Evolutionary conservation across 129 eudicot genomes (phyloP), one percentile per base, ranked within the genome.

Genomic region (Chrysanthemum seticuspe): DNA sequence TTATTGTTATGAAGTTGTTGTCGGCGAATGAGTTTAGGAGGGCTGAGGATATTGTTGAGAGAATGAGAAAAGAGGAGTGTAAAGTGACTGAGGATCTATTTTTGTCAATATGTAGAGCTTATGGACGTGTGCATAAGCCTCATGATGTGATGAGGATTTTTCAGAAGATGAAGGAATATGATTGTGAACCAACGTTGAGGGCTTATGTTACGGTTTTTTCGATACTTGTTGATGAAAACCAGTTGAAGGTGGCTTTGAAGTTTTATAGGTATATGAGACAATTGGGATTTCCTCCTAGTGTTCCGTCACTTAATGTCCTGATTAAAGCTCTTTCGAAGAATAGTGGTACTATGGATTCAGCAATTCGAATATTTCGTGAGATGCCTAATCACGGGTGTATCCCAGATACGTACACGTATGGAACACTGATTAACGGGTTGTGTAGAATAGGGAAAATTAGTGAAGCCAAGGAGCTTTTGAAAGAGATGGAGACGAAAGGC

Each of bases 101-200:
- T 62, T 60, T 90, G 18, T 81, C 85, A 2, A 69, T 90, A 34
- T 86, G 85, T 76, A 74, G 94, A 65, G 97, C 91, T 3, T 95
- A 90, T 9, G 99, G 88, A 47, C 79, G 99, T 29, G 97, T 88
- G 15, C 99, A 95, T 74, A 90, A 86, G 87, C 93, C 96, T 5
- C 80, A 73, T 25, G 99, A 95, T 1, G 96, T 79, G 11, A 76
- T 90, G 68, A 75, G 94, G 70, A 45, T 95, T 51, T 95, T 95
- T 18, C 72, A 86, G 18, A 83, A 75, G 77, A 86, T 88, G 89
- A 88, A 85, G 76, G 92, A 87, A 57, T 87, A 73, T 69, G 85
- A 72, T 29, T 64, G 93, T 29, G 79, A 84, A 59, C 89, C 88
- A 5, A 80, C 97, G 0, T 72, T 79, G 16, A 87, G 71, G 74